phyloP scores from a whole-genome alignment of 805 yeast genomes.

The Hanseniaspora meyeri region DNA sequence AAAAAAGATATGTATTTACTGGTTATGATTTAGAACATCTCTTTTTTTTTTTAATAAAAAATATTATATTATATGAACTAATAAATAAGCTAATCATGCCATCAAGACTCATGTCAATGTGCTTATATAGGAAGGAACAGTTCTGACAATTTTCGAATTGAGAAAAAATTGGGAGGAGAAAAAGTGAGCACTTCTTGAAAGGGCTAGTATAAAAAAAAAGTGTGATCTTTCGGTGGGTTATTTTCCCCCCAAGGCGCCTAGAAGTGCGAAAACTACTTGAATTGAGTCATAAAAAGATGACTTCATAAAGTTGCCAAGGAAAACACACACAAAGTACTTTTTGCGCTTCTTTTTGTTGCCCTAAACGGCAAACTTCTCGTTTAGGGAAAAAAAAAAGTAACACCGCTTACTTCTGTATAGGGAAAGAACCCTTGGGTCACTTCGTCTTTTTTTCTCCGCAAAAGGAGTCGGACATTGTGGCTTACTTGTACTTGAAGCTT shows the following conservation, averaged over 20 bases:
- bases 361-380: slow-evolving; percentile 31
- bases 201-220: not conserved
- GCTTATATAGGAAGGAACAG: not conserved
- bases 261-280: not conserved
- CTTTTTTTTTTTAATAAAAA: not conserved
- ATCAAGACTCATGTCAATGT: not conserved
- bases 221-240: not conserved
- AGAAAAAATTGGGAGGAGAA: not conserved
- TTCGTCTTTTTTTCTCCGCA: too few species aligned
- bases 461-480: too few species aligned
- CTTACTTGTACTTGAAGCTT: slow-evolving; percentile 35
- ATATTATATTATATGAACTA: not conserved
- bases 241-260: too few species aligned
- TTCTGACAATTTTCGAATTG: not conserved
- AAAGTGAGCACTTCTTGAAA: not conserved
- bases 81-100: not conserved
- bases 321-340: too few species aligned
- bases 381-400: not conserved
- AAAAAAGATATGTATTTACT: not conserved
- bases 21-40: not conserved
- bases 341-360: slow-evolving; percentile 37
- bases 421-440: too few species aligned
- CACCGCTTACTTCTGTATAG: too few species aligned
- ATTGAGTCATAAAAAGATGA: slow-evolving; percentile 14
- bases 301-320: not conserved